Evolutionary conservation across 176 grass and related monocot genomes (phyloP), one percentile per base, ranked within the genome.

Genomic region (Lolium perenne): DNA sequence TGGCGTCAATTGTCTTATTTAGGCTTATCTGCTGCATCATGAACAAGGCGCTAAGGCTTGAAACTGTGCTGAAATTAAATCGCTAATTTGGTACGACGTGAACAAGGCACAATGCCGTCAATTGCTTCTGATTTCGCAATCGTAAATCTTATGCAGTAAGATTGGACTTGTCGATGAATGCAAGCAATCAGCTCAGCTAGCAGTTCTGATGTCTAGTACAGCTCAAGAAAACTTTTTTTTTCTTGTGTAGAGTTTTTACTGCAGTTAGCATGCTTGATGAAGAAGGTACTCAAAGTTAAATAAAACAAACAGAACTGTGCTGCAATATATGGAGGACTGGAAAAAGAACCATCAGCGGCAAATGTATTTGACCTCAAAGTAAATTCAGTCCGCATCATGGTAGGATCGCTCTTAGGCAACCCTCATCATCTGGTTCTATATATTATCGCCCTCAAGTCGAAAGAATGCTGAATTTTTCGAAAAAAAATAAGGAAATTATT

Each of bases 351-450:
- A 90, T 83, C 83, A 90, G 88, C 70, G 25, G 54, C 79, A 86
- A 64, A 16, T 82, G 70, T 45, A 11, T 82, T 85, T 90, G 88
- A 71, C 83, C 83, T 90, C 88, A 90, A 76, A 53, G 43, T 45
- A 18, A 71, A 53, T 86, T 90, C 88, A 86, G 88, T 86, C 78
- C 59, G 82, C 87, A 85, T 85, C 87, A 89, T 56, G 82, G 62
- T 55, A 64, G 79, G 79, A 56, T 78, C 72, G 46, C 56, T 65
- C 0, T 8, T 64, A 25, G 67, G 76, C 84, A 23, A 61, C 9
- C 88, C 79, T 46, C 88, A 90, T 90, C 88, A 90, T 86, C 45
- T 78, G 74, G 63, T 47, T 51, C 82, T 38, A 10, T 29, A 14
- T 6, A 26, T 26, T 3, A 5, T 5, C 2, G 0, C 45, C 12